These are phyloP conservation scores for Rhodofomes roseus DNA, from an alignment of 1,284 basidiomycete species.

Conservation along the genomic window DNA sequence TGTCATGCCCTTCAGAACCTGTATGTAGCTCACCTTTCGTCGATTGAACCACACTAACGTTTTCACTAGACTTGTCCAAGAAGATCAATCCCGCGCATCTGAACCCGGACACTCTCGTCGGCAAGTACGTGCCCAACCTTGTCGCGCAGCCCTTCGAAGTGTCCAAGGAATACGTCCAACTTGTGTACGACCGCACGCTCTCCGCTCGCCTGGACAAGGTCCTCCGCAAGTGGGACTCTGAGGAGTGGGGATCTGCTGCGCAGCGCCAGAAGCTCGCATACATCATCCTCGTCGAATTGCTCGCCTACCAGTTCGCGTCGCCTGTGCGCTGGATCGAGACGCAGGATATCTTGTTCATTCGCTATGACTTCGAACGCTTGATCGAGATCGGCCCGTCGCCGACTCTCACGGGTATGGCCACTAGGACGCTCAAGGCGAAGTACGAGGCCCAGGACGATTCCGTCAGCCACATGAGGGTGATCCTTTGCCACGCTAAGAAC, in stretches of 20 bases:
- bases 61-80: conserved; percentile 83
- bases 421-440: conserved; percentile 92
- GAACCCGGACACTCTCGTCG: conserved; percentile 89
- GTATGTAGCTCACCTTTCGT: conserved; percentile 44
- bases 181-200: conserved; percentile 93
- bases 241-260: conserved; percentile 79
- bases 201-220: conserved; percentile 93
- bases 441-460: conserved; percentile 92
- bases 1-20: conserved; percentile 94
- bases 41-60: conserved; percentile 14
- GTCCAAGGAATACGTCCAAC: conserved; percentile 86
- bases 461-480: conserved; percentile 73
- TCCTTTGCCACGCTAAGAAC: conserved; percentile 94
- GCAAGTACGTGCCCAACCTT: conserved; percentile 97
- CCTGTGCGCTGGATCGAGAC: conserved; percentile 99
- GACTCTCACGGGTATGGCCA: conserved; percentile 95
- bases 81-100: conserved; percentile 91
- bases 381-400: conserved; percentile 97
- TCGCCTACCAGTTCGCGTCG: conserved; percentile 95
- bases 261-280: conserved; percentile 93
- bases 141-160: conserved; percentile 94
- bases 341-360: conserved; percentile 89
- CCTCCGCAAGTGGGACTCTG: conserved; percentile 90
- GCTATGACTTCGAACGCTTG: conserved; percentile 91
- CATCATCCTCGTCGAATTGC: conserved; percentile 91